These are phyloP conservation scores for Arctostaphylos glauca DNA, from an alignment of 148 eudicot species.

Conservation along the genomic window DNA sequence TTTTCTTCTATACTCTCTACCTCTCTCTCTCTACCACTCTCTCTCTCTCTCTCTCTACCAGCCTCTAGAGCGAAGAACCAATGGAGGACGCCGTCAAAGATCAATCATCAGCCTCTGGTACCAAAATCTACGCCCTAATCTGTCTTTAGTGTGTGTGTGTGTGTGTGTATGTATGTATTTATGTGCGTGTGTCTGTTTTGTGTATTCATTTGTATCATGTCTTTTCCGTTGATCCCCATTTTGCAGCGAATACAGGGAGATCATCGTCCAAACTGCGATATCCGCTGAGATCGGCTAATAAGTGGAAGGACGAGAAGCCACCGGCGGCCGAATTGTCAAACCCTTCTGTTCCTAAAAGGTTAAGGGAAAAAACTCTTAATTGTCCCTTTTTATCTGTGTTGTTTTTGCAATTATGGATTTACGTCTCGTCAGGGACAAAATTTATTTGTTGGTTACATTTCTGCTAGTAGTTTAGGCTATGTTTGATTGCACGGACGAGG, in stretches of 20 bases:
- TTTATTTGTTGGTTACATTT: not conserved
- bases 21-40: not conserved
- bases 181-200: not conserved
- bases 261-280: constrained; percentile 46
- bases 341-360: constrained; percentile 43
- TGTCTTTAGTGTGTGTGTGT: not conserved
- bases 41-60: constrained; percentile 1
- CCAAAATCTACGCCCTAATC: not conserved
- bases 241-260: constrained; percentile 27
- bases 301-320: constrained; percentile 38
- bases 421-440: not conserved
- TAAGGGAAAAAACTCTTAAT: not conserved
- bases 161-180: not conserved
- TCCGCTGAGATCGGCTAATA: constrained; percentile 57
- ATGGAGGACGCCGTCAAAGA: constrained; percentile 53
- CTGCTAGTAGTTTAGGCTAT: not conserved
- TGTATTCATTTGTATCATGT: not conserved
- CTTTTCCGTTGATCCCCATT: not conserved
- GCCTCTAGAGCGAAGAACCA: not conserved
- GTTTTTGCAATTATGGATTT: not conserved
- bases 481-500: not conserved
- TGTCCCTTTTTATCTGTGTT: not conserved
- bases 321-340: constrained; percentile 25
- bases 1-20: not conserved
- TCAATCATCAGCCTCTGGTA: constrained; percentile 31